Conservation (phyloP, 2,329 filamentous ascomycete species). For the Curvularia lunata region DNA sequence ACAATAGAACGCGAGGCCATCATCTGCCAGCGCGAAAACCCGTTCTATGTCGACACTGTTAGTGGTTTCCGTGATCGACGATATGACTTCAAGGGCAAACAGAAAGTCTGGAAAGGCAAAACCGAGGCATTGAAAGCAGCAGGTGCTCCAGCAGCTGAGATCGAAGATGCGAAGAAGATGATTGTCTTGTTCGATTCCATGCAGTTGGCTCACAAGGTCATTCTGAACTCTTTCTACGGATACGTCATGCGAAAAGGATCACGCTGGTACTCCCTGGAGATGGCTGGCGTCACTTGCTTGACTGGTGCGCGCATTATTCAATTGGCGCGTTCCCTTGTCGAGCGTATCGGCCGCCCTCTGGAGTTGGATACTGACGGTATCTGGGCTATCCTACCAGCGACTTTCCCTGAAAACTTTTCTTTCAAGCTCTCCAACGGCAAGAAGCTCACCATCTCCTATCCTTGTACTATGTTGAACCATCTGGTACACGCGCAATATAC, state of each 20-base stretch:
- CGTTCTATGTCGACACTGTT: conserved; percentile 97
- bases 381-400: conserved; percentile 97
- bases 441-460: conserved; percentile 95
- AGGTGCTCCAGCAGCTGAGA: conserved; percentile 75
- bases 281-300: conserved; percentile 97
- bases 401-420: conserved; percentile 93
- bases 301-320: conserved; percentile 97
- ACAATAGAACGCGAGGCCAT: conserved; percentile 95
- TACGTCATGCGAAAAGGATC: conserved; percentile 99
- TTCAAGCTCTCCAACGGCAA: conserved; percentile 97
- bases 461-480: conserved; percentile 99
- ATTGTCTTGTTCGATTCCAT: conserved; percentile 94
- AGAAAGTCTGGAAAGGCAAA: conserved; percentile 98
- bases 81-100: conserved; percentile 98
- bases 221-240: conserved; percentile 98
- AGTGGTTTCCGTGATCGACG: conserved; percentile 94
- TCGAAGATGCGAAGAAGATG: conserved; percentile 99
- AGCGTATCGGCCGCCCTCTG: conserved; percentile 87
- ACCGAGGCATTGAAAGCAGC: conserved; percentile 83
- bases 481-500: conserved; percentile 93
- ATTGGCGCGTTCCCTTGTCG: conserved; percentile 89
- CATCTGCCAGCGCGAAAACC: conserved; percentile 97
- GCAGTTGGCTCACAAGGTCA: conserved; percentile 97
- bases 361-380: conserved; percentile 99
- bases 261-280: conserved; percentile 98